Evolutionary conservation across 1,284 basidiomycete species (phyloP).

Genomic region (Apiotrichum siamense): DNA sequence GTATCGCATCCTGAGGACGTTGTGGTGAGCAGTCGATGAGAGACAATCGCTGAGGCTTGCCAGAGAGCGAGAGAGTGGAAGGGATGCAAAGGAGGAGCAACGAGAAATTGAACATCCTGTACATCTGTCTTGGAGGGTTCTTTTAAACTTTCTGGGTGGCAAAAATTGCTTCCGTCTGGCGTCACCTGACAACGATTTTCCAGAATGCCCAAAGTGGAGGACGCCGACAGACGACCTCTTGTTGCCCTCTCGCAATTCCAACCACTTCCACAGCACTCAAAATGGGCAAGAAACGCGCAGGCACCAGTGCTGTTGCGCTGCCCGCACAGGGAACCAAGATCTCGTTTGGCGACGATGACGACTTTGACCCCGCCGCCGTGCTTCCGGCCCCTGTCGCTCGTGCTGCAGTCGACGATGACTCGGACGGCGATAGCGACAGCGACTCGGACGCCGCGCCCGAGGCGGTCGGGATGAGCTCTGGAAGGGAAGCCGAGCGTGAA

Average conservation of each 20-base stretch:
- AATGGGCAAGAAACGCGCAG: constrained; percentile 17
- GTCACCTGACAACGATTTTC: too few relatives aligned
- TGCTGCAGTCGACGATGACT: constrained; percentile 1
- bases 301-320: constrained; percentile 9
- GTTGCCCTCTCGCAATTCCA: background rate
- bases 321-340: constrained; percentile 27
- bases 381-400: background rate
- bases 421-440: constrained; percentile 14
- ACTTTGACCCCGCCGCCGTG: background rate
- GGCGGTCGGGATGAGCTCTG: constrained; percentile 25
- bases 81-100: too few relatives aligned
- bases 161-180: background rate
- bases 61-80: too few relatives aligned
- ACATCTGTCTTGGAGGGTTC: too few relatives aligned
- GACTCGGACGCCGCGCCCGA: constrained; percentile 38
- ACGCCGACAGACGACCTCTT: too few relatives aligned
- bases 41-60: too few relatives aligned
- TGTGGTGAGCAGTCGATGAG: too few relatives aligned
- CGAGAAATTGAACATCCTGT: too few relatives aligned
- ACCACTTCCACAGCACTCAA: background rate
- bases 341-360: constrained; percentile 23
- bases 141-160: background rate
- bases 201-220: too few relatives aligned
- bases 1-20: too few relatives aligned
- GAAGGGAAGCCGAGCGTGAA: background rate